phyloP scores from a whole-genome alignment of 371 early-diverging fungal species.

The Syncephalis plumigaleata region DNA sequence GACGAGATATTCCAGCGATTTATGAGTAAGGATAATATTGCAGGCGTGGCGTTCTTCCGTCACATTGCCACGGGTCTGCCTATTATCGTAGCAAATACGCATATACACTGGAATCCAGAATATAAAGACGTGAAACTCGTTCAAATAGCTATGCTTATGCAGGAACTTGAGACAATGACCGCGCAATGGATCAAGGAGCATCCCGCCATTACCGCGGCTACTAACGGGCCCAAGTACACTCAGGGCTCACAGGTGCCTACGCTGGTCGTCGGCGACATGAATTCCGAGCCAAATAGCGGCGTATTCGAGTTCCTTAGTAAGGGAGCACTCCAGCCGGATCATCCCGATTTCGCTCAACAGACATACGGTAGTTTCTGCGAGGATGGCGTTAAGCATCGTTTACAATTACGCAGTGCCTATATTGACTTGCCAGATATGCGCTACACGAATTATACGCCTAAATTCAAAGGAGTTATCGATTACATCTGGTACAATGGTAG shows the following conservation, averaged over 20 bases:
- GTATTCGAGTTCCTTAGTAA: constrained; percentile 80
- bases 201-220: constrained; percentile 8
- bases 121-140: constrained; percentile 96
- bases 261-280: constrained; percentile 92
- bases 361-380: constrained; percentile 76
- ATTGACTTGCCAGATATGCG: constrained; percentile 51
- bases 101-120: constrained; percentile 86
- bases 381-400: constrained; percentile 62
- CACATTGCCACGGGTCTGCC: constrained; percentile 47
- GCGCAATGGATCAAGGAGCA: constrained; percentile 23
- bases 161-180: constrained; percentile 60
- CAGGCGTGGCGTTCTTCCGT: constrained; percentile 72
- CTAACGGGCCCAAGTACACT: constrained; percentile 14
- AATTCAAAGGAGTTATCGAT: constrained; percentile 88
- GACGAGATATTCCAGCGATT: constrained; percentile 90
- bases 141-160: constrained; percentile 90
- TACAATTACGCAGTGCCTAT: constrained; percentile 73
- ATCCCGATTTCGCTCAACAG: constrained; percentile 64
- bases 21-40: constrained; percentile 96
- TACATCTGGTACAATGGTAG: constrained; percentile 89
- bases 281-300: constrained; percentile 81
- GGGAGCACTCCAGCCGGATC: constrained; percentile 49
- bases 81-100: constrained; percentile 82
- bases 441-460: constrained; percentile 92
- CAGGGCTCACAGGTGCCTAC: constrained; percentile 33